Evolutionary conservation across 139 green algal species (phyloP).

Genomic region (Choricystis sp.): DNA sequence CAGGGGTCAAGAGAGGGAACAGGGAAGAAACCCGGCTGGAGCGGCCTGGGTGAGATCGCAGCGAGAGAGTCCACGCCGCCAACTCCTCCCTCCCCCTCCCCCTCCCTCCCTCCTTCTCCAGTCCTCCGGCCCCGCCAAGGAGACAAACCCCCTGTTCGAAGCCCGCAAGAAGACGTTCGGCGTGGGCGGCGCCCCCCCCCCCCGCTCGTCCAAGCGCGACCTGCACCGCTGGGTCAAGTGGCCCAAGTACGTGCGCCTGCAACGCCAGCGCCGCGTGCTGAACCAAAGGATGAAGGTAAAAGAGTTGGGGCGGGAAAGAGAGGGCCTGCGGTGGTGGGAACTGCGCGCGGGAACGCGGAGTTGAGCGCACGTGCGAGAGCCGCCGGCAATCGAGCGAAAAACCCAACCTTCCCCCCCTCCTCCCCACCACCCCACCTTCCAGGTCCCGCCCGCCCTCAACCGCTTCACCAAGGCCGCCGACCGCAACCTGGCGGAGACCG

Average conservation of each 20-base stretch:
- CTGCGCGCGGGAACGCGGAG: no score
- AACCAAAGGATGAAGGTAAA: conserved; percentile 85
- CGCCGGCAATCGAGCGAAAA: neutral
- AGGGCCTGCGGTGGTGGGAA: neutral
- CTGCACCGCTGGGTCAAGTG: conserved; percentile 97
- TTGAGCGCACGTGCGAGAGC: neutral
- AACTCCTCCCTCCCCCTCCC: no score
- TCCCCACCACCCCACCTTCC: neutral
- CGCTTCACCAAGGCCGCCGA: conserved; percentile 76
- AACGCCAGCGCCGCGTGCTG: conserved; percentile 89
- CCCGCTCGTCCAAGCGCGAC: conserved; percentile 72
- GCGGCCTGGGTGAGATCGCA: no score
- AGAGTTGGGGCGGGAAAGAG: neutral
- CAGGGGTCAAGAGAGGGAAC: no score
- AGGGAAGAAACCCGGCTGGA: no score
- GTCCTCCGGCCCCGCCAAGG: conserved; percentile 32
- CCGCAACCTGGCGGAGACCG: conserved; percentile 76
- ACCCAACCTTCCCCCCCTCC: neutral
- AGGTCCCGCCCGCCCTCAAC: conserved; percentile 67
- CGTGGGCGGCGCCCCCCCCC: conserved; percentile 67
- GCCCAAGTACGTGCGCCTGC: conserved; percentile 97
- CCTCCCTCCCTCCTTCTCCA: no score
- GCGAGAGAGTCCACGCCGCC: no score
- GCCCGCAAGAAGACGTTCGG: conserved; percentile 84
- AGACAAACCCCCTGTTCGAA: conserved; percentile 88